Percentiles rank a stretch among this genome's conserved stretches.
Conservation (phyloP, 441 rosid genomes). For the Aleurites moluccanus region DNA sequence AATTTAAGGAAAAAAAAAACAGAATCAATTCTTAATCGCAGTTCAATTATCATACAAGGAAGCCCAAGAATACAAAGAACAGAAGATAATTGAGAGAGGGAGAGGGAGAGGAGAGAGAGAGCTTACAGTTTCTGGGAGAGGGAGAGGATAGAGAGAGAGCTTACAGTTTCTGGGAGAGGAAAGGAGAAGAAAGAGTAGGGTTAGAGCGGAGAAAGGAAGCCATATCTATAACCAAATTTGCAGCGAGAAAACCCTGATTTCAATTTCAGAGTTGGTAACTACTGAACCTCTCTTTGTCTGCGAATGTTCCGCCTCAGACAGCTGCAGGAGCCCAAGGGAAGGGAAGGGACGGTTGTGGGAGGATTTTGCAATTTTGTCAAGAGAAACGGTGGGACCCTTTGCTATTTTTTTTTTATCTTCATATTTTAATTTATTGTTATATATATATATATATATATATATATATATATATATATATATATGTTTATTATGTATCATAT, state of each 20-base stretch:
- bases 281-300: background rate
- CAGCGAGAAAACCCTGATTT: background rate
- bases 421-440: background rate
- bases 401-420: background rate
- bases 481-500: too few species aligned
- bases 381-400: background rate
- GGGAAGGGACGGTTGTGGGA: background rate
- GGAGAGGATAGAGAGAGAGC: background rate
- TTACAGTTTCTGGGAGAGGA: conserved; percentile 20
- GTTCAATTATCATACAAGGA: background rate
- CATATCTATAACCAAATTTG: conserved; percentile 8
- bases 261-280: background rate
- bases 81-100: background rate
- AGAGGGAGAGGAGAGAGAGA: background rate
- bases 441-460: background rate
- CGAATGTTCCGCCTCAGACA: background rate
- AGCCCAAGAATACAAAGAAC: background rate
- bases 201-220: conserved; percentile 26
- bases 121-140: conserved; percentile 20
- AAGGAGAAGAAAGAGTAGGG: conserved; percentile 29
- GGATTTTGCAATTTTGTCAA: conserved; percentile 8
- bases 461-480: too few species aligned
- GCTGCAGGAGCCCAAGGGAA: background rate
- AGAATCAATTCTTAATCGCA: background rate
- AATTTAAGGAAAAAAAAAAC: background rate